Evolutionary conservation across 2,329 filamentous ascomycete genomes (phyloP), one percentile per base, ranked within the genome.

Genomic region (Nemania abortiva): DNA sequence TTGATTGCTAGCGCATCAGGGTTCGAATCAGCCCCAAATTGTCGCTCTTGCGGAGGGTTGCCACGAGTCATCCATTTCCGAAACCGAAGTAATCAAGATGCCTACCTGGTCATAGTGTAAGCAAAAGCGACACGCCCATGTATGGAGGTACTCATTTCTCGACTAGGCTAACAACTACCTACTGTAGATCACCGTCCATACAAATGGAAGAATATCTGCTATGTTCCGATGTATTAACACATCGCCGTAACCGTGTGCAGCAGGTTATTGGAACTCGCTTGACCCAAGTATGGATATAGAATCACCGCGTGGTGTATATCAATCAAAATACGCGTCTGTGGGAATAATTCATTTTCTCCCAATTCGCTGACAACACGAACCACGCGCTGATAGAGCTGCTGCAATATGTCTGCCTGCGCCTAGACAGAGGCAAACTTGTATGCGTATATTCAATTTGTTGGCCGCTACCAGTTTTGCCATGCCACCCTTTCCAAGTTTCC

Each of bases 291-390:
- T 6, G 20, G 2, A 24, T 31, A 54, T 54, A 54, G 6, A 22
- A 54, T 11, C 47, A 50, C 47, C 4, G 22, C 2, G 24, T 10
- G 9, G 47, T 24, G 47, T 50, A 52, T 29, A 10, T 50, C 24
- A 52, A 29, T 52, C 49, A 52, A 7, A 13, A 13, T 24, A 52
- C 49, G 49, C 49, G 49, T 52, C 49, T 52, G n/a, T 29, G 18
- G 24, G n/a, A 47, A n/a, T 47, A 3, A 20, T 47, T 20, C 42
- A 47, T 47, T 6, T 47, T 9, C 15, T n/a, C 18, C 1, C 11
- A 6, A 42, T 11, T 42, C 39, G 2, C 11, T 42, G 39, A 18
- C 39, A 42, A 15, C 15, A 42, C 15, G 15, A 6, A 42, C 39
- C 13, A 42, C 24, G 5, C 24, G 24, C 24, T 10, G 2, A 3